These are phyloP conservation scores for Kwoniella pini DNA, from an alignment of 768 basidiomycete genomes.

Conservation along the genomic window DNA sequence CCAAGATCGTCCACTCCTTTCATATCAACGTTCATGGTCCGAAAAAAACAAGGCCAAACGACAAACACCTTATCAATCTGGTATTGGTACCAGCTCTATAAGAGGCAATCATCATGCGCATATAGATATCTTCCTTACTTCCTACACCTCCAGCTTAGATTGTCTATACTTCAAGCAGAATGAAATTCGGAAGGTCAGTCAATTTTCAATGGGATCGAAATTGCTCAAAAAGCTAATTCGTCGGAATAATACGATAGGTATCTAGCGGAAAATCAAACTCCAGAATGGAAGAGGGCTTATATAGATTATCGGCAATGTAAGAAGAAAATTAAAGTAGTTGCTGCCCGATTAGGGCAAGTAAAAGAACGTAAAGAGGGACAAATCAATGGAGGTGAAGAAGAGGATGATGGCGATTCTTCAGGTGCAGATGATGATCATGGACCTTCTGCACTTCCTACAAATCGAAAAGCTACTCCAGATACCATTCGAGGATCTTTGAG, in stretches of 20 bases:
- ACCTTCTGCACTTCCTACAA: conserved; percentile 36
- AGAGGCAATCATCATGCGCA: neutral
- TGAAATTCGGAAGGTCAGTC: conserved; percentile 30
- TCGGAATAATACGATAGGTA: conserved; percentile 23
- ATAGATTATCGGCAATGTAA: conserved; percentile 54
- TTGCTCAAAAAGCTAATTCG: neutral
- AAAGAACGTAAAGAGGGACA: conserved; percentile 11
- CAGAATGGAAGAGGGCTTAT: conserved; percentile 55
- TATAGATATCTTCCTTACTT: too few relatives aligned
- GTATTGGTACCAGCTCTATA: too few relatives aligned
- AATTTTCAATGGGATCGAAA: too few relatives aligned
- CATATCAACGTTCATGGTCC: neutral
- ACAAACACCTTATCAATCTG: too few relatives aligned
- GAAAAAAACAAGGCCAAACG: too few relatives aligned
- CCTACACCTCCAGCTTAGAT: too few relatives aligned
- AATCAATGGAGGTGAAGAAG: neutral
- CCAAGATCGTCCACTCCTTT: conserved; percentile 2
- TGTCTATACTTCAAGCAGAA: conserved; percentile 9
- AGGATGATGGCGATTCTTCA: conserved; percentile 61
- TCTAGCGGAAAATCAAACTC: conserved; percentile 48
- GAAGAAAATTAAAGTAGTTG: conserved; percentile 52
- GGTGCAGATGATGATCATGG: conserved; percentile 61
- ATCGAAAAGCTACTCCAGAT: conserved; percentile 11
- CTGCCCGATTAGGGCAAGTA: conserved; percentile 30
- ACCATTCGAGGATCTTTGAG: conserved; percentile 8